Evolutionary conservation across 2,329 filamentous ascomycete species (phyloP).

Genomic region (Colletotrichum agaves): DNA sequence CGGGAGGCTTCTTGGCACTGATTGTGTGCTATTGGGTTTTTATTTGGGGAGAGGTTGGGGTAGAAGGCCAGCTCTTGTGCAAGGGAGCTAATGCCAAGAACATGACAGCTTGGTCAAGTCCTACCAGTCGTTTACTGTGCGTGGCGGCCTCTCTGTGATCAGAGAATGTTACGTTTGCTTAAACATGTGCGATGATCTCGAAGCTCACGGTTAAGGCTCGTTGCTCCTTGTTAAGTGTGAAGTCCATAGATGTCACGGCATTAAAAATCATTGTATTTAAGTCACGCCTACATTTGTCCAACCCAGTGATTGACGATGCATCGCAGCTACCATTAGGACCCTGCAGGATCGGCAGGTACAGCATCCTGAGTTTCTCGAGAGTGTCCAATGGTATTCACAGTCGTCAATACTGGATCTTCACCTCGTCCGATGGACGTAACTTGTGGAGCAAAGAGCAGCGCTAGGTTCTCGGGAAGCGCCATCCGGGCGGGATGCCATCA

Average conservation of each 20-base stretch:
- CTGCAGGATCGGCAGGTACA: slow-evolving; percentile 15
- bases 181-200: too few species aligned
- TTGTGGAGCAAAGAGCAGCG: not conserved
- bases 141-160: too few species aligned
- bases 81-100: too few species aligned
- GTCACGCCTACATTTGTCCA: slow-evolving; percentile 1
- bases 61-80: too few species aligned
- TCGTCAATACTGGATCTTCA: not conserved
- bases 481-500: not conserved
- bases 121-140: too few species aligned
- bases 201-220: too few species aligned
- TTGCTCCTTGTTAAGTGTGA: too few species aligned
- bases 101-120: too few species aligned
- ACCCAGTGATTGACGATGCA: not conserved
- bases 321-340: not conserved
- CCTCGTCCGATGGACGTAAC: not conserved
- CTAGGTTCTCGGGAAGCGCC: not conserved
- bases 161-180: too few species aligned
- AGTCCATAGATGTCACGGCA: too few species aligned
- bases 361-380: not conserved
- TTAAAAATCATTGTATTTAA: not conserved
- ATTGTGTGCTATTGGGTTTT: not conserved
- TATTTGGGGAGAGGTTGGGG: too few species aligned
- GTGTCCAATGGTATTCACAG: not conserved
- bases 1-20: not conserved